These are phyloP conservation scores for Heteromeles arbutifolia DNA, from an alignment of 306 rosid species.

Conservation along the genomic window DNA sequence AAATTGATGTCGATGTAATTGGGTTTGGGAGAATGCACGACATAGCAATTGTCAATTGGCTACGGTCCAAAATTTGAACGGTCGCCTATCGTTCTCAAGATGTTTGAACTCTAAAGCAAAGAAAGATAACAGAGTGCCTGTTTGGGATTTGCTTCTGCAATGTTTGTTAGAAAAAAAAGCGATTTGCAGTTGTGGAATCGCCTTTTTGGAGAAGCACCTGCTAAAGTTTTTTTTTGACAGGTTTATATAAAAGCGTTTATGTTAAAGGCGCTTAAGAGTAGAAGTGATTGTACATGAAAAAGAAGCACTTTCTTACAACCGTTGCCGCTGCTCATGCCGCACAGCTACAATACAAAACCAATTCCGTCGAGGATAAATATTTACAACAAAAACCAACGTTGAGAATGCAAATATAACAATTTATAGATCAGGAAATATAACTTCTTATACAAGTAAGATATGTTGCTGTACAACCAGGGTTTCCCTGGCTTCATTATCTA, in stretches of 20 bases:
- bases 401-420: constrained; percentile 4
- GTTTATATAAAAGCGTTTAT: not conserved
- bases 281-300: not conserved
- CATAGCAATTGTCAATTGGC: too few species aligned
- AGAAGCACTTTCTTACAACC: not conserved
- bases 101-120: not conserved
- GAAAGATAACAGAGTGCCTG: too few species aligned
- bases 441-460: constrained; percentile 4
- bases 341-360: not conserved
- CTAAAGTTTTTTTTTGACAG: too few species aligned
- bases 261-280: not conserved
- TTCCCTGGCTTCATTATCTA: not conserved
- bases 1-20: not conserved
- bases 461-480: constrained; percentile 19
- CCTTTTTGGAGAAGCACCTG: not conserved
- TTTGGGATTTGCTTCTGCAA: not conserved
- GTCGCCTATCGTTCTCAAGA: not conserved
- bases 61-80: not conserved
- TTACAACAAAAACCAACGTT: constrained; percentile 11
- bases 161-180: not conserved
- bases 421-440: not conserved
- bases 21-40: too few species aligned
- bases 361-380: not conserved
- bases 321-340: not conserved
- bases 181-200: not conserved